Percentiles rank a stretch among this genome's conserved stretches.
phyloP scores from a whole-genome alignment of 306 rosid genomes.

The Canavalia gladiata region DNA sequence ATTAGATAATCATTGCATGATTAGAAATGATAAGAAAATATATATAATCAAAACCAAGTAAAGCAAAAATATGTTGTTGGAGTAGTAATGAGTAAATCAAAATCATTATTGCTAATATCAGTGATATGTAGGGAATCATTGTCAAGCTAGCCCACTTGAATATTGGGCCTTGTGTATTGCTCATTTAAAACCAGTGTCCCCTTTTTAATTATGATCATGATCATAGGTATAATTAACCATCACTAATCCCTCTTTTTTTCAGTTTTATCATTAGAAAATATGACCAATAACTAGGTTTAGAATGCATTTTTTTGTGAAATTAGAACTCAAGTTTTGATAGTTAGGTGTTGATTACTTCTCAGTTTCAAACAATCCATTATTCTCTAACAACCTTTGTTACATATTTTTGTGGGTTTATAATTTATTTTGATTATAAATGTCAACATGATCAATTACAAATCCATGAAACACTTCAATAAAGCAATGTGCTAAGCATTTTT shows the following conservation, averaged over 20 bases:
- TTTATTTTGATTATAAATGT: too few relatives aligned
- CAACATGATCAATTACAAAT: too few relatives aligned
- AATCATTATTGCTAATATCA: neutral
- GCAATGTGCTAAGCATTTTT: too few relatives aligned
- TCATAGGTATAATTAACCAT: slow-evolving; percentile 10
- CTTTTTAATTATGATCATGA: neutral
- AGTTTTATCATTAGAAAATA: too few relatives aligned
- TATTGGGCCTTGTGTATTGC: neutral
- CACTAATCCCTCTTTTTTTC: neutral
- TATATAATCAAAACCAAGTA: neutral
- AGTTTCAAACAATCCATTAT: too few relatives aligned
- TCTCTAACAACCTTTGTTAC: too few relatives aligned
- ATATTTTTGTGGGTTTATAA: too few relatives aligned
- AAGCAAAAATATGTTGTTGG: neutral
- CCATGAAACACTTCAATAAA: too few relatives aligned
- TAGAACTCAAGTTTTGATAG: too few relatives aligned
- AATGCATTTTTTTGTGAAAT: too few relatives aligned
- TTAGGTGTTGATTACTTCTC: too few relatives aligned
- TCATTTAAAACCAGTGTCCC: neutral
- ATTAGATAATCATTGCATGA: neutral
- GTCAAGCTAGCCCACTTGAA: slow-evolving; percentile 26
- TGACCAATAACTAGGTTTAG: too few relatives aligned
- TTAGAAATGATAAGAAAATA: neutral
- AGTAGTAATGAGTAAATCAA: neutral
- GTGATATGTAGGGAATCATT: neutral